Evolutionary conservation across 495 filamentous ascomycete genomes (phyloP).

Genomic region (Amphirosellinia nigrospora): DNA sequence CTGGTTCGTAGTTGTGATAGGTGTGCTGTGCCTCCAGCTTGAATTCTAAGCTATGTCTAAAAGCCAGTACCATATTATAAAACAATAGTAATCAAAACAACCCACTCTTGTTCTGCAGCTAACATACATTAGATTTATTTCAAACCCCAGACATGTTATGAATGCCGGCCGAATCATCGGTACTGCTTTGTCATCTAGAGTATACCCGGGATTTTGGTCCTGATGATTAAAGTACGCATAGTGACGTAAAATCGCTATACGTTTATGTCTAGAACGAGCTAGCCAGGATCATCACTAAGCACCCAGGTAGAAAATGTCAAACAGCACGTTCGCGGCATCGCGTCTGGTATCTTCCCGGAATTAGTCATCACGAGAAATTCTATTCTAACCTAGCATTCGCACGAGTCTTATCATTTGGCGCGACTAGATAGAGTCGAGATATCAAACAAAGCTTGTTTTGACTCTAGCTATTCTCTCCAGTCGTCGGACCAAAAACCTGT

Average conservation of each 20-base stretch:
- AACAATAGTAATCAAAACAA: not conserved
- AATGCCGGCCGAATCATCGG: not conserved
- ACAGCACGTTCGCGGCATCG: not conserved
- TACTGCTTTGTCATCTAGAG: slow-evolving; percentile 16
- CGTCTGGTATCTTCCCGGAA: not conserved
- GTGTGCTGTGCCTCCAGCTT: not conserved
- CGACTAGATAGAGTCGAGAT: not conserved
- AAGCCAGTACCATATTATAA: not conserved
- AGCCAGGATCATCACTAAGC: not conserved
- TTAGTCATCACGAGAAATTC: not conserved
- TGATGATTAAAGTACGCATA: slow-evolving; percentile 18
- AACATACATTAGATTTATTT: not conserved
- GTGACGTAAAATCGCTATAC: slow-evolving; percentile 9
- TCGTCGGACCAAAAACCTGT: not conserved
- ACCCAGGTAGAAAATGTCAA: not conserved
- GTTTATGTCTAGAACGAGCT: not conserved
- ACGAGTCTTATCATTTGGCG: not conserved
- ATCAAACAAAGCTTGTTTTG: not conserved
- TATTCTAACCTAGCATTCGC: not conserved
- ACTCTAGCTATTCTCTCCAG: not conserved
- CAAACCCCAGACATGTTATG: not conserved
- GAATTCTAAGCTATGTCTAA: not conserved
- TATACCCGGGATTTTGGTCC: not conserved
- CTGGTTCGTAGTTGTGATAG: too few relatives aligned
- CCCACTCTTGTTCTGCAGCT: not conserved